Conservation (phyloP, 2,329 filamentous ascomycete genomes). For the Cordyceps cicadae region DNA sequence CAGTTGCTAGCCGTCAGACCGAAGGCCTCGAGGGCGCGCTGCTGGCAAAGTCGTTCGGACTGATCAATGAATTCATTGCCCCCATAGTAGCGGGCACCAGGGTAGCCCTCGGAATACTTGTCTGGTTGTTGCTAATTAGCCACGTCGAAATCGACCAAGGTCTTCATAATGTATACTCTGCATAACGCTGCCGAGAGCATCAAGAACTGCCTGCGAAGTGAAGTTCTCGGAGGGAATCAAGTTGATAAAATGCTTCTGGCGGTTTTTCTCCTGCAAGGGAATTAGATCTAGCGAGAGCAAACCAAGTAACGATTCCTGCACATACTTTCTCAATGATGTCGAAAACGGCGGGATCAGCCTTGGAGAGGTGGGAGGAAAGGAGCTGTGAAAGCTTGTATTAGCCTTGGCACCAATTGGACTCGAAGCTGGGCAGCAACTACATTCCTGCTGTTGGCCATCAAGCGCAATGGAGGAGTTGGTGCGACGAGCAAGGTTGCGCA, state of each 20-base stretch:
- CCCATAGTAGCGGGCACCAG: constrained; percentile 91
- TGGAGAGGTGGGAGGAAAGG: constrained; percentile 67
- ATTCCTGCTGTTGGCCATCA: constrained; percentile 54
- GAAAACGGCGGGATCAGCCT: constrained; percentile 80
- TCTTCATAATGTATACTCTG: constrained; percentile 54
- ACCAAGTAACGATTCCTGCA: neutral
- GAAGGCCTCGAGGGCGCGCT: constrained; percentile 82
- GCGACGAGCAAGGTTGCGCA: constrained; percentile 24
- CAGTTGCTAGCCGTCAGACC: constrained; percentile 76
- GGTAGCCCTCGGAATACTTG: constrained; percentile 98
- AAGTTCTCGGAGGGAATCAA: constrained; percentile 94
- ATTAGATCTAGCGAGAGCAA: neutral
- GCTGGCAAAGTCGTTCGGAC: constrained; percentile 81
- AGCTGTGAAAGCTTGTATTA: constrained; percentile 44
- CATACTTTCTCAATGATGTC: constrained; percentile 83
- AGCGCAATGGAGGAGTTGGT: constrained; percentile 38
- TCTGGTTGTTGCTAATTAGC: constrained; percentile 44
- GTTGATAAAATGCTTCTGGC: constrained; percentile 98
- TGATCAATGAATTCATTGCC: constrained; percentile 95
- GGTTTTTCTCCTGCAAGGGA: constrained; percentile 68
- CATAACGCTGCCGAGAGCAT: constrained; percentile 89
- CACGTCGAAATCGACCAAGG: constrained; percentile 8
- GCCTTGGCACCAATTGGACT: neutral
- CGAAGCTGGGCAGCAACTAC: constrained; percentile 16
- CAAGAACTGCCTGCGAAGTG: constrained; percentile 84